These are phyloP conservation scores for Magnusiomyces sp. DNA, from an alignment of 1,139 yeast genomes.

Conservation along the genomic window DNA sequence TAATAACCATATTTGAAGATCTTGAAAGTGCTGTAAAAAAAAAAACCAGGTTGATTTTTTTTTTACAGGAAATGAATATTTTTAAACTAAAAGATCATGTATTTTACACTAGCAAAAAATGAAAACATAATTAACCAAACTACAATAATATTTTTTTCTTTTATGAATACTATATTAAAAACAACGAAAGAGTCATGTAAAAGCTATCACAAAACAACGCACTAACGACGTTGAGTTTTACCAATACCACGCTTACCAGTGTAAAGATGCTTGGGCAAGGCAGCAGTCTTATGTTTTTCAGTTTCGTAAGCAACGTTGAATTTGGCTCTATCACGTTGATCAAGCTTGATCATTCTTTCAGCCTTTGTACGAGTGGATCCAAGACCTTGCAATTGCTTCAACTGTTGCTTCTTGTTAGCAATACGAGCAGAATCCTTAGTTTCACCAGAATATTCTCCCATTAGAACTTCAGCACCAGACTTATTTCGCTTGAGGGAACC, in stretches of 20 bases:
- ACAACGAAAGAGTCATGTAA: background rate
- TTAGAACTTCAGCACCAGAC: conserved; percentile 67
- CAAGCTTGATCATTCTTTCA: conserved; percentile 76
- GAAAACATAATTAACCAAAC: background rate
- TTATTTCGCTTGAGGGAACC: conserved; percentile 35
- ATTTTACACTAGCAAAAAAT: background rate
- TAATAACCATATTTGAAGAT: too few relatives aligned
- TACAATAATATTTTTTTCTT: too few relatives aligned
- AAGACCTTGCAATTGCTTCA: conserved; percentile 82
- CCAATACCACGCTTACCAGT: conserved; percentile 96
- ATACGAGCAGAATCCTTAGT: conserved; percentile 30
- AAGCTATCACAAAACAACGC: conserved; percentile 1
- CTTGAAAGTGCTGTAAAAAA: too few relatives aligned
- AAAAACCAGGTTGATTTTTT: too few relatives aligned
- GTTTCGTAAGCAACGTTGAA: conserved; percentile 92
- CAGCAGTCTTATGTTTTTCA: conserved; percentile 81
- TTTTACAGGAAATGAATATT: background rate
- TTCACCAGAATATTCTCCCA: conserved; percentile 36
- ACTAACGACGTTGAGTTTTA: conserved; percentile 52
- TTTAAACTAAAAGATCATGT: background rate
- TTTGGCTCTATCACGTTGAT: conserved; percentile 91
- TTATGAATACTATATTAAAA: too few relatives aligned
- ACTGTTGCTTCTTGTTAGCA: conserved; percentile 54
- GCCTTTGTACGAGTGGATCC: conserved; percentile 79
- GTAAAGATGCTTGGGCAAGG: conserved; percentile 88